Base-by-base conservation (phyloP, 805 yeast species). In the Myxozyma mucilagina region DNA sequence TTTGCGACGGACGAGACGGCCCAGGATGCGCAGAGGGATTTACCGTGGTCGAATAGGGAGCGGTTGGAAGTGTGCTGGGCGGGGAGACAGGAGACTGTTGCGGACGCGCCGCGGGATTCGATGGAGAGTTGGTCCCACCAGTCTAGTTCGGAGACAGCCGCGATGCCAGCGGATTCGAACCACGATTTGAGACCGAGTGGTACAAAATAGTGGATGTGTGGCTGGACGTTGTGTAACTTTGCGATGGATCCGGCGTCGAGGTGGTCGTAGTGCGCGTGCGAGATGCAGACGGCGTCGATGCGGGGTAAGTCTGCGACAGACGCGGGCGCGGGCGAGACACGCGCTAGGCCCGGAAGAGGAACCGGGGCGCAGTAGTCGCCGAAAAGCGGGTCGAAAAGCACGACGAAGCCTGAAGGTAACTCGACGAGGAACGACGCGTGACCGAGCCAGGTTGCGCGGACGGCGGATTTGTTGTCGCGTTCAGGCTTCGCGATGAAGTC, bases 291-390 rank as follows among this genome's bases (percentile, higher is more conserved):
- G 55, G 85, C 82, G 65, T 90, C 85, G 0, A 91, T 87, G 39
- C 76, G 74, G 11, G 90, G 88, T 13, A 91, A 78, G 13, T 86
- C 87, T 0, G 79, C 79, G n/a, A 87, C 71, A 11, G 76, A 65
- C 73, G 89, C 82, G 0, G 97, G 96, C 24, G 89, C 77, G n/a
- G 86, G 85, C 0, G 87, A 81, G 16, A 91, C 82, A 66, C 98
- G 78, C 70, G 85, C 84, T 6, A 97, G 97, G 0, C 97, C 97
- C 4, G 59, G 61, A 6, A 44, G 3, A 43, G 24, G 51, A 10
- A 29, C 13, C 38, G 66, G 64, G 7, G 52, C 61, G 41, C 66
- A 62, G 50, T 60, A 50, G 9, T 47, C 18, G 13, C 60, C 56
- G 14, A 60, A 36, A 10, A 52, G 34, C 9, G 66, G 66, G 42